Percentiles rank a stretch among this genome's conserved stretches.
phyloP scores from a whole-genome alignment of 192 early-diverging fungal species.

The Haplosporangium gracile region DNA sequence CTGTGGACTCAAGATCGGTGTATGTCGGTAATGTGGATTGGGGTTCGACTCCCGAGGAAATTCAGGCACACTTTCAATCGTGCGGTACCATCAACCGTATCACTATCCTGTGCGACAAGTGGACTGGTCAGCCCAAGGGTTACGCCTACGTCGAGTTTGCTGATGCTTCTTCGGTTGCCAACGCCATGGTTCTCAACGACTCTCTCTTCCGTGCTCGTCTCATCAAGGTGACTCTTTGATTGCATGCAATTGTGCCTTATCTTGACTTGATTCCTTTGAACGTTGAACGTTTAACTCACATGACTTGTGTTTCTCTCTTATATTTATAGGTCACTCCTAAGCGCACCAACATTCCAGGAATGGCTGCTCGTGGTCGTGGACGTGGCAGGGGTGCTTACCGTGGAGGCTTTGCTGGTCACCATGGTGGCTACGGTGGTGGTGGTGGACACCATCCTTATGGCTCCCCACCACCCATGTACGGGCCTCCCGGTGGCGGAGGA shows the following conservation, averaged over 20 bases:
- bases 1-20: slow-evolving; percentile 88
- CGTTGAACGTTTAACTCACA: background rate
- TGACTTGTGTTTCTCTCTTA: background rate
- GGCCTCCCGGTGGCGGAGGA: slow-evolving; percentile 47
- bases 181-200: slow-evolving; percentile 90
- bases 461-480: slow-evolving; percentile 40
- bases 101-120: slow-evolving; percentile 96
- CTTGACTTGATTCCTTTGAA: background rate
- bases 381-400: slow-evolving; percentile 78
- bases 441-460: slow-evolving; percentile 57
- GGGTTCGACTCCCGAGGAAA: slow-evolving; percentile 94
- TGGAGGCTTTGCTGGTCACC: slow-evolving; percentile 69
- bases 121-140: slow-evolving; percentile 93
- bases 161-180: slow-evolving; percentile 80
- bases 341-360: slow-evolving; percentile 94
- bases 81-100: slow-evolving; percentile 98
- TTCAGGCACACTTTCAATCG: slow-evolving; percentile 94
- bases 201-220: slow-evolving; percentile 89
- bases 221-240: slow-evolving; percentile 64
- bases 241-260: background rate
- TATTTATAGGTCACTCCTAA: slow-evolving; percentile 78
- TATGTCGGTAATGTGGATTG: slow-evolving; percentile 99
- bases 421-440: slow-evolving; percentile 50
- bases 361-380: slow-evolving; percentile 82
- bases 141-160: slow-evolving; percentile 99